Percentiles rank a stretch among this genome's conserved stretches.
Evolutionary conservation across 345 rosid genomes (phyloP).

Genomic region (Eutrema yunnanense): DNA sequence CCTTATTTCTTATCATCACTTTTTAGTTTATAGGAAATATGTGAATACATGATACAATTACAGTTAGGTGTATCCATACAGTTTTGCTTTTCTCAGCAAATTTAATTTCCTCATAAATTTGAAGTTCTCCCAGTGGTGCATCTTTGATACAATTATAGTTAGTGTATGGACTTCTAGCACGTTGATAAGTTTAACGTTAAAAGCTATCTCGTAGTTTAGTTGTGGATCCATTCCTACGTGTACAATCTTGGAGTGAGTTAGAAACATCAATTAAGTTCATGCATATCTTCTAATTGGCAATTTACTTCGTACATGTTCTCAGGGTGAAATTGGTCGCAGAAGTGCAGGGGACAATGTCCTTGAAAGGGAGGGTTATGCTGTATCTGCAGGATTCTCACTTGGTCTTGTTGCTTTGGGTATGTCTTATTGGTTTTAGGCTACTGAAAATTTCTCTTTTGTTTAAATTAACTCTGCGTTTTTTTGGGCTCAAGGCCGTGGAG

Average conservation of each 20-base stretch:
- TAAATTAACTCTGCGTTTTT: conserved; percentile 17
- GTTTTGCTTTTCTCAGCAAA: not conserved
- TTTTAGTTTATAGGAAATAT: not conserved
- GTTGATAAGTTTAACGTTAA: not conserved
- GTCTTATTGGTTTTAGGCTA: conserved; percentile 19
- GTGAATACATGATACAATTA: not conserved
- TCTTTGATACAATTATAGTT: not conserved
- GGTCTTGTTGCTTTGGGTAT: conserved; percentile 97
- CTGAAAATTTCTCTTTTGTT: not conserved
- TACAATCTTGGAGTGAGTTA: not conserved
- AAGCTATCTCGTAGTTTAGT: not conserved
- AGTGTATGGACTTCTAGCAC: not conserved
- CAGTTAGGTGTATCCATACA: not conserved
- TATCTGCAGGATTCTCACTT: conserved; percentile 94
- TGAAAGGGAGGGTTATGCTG: conserved; percentile 99
- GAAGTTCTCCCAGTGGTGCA: not conserved
- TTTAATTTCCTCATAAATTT: not conserved
- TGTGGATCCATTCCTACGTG: not conserved
- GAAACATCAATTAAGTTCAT: not conserved
- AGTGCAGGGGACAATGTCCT: conserved; percentile 98
- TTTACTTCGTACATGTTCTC: conserved; percentile 11
- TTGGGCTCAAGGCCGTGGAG: conserved; percentile 77
- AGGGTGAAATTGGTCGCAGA: conserved; percentile 97
- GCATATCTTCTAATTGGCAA: not conserved
- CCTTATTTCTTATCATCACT: no score